A percentile compares a stretch with the other conserved stretches of the same genome.
Evolutionary conservation across 2,329 filamentous ascomycete species (phyloP).

Genomic region (Diaporthe eres): DNA sequence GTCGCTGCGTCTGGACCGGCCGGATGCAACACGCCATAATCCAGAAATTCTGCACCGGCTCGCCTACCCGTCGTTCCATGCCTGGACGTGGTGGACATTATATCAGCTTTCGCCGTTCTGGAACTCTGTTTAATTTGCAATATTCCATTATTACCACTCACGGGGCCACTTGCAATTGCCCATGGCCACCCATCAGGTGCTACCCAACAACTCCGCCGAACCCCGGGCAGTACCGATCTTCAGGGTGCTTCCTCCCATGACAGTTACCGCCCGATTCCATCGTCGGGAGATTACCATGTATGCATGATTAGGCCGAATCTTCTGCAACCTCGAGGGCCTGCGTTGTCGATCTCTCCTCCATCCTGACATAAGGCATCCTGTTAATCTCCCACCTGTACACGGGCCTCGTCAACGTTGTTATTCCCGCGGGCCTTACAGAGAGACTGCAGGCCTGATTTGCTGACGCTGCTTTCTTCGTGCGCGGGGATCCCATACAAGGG

Average conservation of each 20-base stretch:
- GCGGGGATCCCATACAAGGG: neutral
- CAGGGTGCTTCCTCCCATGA: neutral
- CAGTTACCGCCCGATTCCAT: neutral
- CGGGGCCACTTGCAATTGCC: too few species aligned
- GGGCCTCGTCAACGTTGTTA: neutral
- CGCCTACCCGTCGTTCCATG: neutral
- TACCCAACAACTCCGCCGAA: neutral
- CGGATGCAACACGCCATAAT: constrained; percentile 17
- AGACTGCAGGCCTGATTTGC: constrained; percentile 24
- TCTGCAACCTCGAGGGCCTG: constrained; percentile 12
- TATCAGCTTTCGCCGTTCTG: neutral
- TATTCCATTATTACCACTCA: neutral
- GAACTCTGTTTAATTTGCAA: neutral
- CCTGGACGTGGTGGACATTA: neutral
- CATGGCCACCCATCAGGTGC: neutral
- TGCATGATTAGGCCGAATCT: neutral
- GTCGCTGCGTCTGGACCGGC: constrained; percentile 13
- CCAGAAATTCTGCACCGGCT: constrained; percentile 16
- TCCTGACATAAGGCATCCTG: constrained; percentile 17
- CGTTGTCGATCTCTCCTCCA: constrained; percentile 19
- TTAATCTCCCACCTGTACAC: constrained; percentile 17
- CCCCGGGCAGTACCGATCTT: neutral
- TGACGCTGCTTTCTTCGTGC: neutral
- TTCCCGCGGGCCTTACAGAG: constrained; percentile 7
- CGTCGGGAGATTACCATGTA: constrained; percentile 4